Percentiles rank a stretch among this genome's conserved stretches.
phyloP scores from a whole-genome alignment of 2,329 filamentous ascomycete species.

The Fusarium sp. region DNA sequence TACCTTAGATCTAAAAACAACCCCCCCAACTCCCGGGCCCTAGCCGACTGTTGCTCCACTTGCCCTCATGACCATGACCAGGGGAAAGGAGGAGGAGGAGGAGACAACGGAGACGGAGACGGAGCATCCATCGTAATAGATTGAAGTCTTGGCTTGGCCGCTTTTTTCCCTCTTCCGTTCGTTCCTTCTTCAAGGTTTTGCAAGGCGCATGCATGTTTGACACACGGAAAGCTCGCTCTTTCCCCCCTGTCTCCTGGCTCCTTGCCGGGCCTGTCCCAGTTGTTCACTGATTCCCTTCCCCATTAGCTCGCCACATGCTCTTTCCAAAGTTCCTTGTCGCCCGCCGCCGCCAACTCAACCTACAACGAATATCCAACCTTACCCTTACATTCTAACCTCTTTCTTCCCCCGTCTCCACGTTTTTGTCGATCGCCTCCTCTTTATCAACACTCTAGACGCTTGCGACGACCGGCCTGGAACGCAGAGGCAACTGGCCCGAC shows the following conservation, averaged over 20 bases:
- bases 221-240: slow-evolving; percentile 8
- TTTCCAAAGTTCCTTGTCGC: background rate
- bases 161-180: slow-evolving; percentile 1
- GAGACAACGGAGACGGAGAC: slow-evolving; percentile 11
- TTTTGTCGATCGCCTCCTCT: slow-evolving; percentile 29
- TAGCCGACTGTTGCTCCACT: slow-evolving; percentile 19
- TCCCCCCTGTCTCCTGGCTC: slow-evolving; percentile 9
- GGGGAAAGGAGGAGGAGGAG: slow-evolving; percentile 18
- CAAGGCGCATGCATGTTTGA: slow-evolving; percentile 15
- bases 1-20: slow-evolving; percentile 1
- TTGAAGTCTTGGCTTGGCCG: slow-evolving; percentile 31
- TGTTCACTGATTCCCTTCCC: background rate
- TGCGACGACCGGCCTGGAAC: background rate
- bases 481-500: background rate
- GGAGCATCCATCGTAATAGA: slow-evolving; percentile 24
- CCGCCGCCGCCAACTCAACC: slow-evolving; percentile 16
- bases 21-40: slow-evolving; percentile 20
- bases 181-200: slow-evolving; percentile 15
- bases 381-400: slow-evolving; percentile 17
- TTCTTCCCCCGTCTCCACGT: slow-evolving; percentile 22
- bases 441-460: slow-evolving; percentile 10
- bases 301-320: slow-evolving; percentile 4
- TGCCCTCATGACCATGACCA: slow-evolving; percentile 23
- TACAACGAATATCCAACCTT: slow-evolving; percentile 3
- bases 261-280: background rate